Percentiles rank a stretch among this genome's conserved stretches.
Evolutionary conservation across 257 asterid genomes (phyloP).

Genomic region (Perilla frutescens): DNA sequence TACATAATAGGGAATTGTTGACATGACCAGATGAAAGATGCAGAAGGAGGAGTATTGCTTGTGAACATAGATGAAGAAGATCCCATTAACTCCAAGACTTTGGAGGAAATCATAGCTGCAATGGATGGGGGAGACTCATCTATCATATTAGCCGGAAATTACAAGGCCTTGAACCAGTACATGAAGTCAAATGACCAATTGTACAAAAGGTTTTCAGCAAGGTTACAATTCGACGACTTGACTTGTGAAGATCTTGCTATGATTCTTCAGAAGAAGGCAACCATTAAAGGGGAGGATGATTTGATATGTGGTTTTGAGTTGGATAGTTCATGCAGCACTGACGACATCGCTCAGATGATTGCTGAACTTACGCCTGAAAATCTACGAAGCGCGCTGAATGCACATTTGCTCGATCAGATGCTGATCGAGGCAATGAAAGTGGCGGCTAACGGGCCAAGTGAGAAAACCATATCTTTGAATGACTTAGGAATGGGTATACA

Average conservation of each 20-base stretch:
- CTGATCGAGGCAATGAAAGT: slow-evolving; percentile 51
- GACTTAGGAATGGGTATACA: slow-evolving; percentile 46
- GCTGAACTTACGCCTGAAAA: slow-evolving; percentile 35
- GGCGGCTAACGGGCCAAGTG: slow-evolving; percentile 35
- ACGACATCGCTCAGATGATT: slow-evolving; percentile 36
- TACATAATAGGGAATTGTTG: slow-evolving; percentile 17
- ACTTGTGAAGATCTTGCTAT: slow-evolving; percentile 53
- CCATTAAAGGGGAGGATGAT: slow-evolving; percentile 31
- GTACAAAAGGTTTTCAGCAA: slow-evolving; percentile 47
- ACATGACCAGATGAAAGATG: slow-evolving; percentile 48
- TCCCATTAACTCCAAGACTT: slow-evolving; percentile 36
- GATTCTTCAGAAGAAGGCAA: slow-evolving; percentile 50
- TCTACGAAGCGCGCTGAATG: slow-evolving; percentile 45
- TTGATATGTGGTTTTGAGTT: slow-evolving; percentile 43
- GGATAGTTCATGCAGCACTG: slow-evolving; percentile 46
- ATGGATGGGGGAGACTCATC: slow-evolving; percentile 50
- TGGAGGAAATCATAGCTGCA: slow-evolving; percentile 36
- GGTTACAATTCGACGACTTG: slow-evolving; percentile 54
- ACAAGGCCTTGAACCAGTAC: slow-evolving; percentile 44
- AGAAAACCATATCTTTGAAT: slow-evolving; percentile 39
- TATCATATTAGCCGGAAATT: slow-evolving; percentile 48
- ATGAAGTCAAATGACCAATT: slow-evolving; percentile 49
- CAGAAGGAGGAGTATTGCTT: slow-evolving; percentile 51
- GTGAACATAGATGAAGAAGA: slow-evolving; percentile 55
- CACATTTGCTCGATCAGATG: slow-evolving; percentile 59